Evolutionary conservation across 768 basidiomycete genomes (phyloP).

Genomic region (Cytidiella melzeri): DNA sequence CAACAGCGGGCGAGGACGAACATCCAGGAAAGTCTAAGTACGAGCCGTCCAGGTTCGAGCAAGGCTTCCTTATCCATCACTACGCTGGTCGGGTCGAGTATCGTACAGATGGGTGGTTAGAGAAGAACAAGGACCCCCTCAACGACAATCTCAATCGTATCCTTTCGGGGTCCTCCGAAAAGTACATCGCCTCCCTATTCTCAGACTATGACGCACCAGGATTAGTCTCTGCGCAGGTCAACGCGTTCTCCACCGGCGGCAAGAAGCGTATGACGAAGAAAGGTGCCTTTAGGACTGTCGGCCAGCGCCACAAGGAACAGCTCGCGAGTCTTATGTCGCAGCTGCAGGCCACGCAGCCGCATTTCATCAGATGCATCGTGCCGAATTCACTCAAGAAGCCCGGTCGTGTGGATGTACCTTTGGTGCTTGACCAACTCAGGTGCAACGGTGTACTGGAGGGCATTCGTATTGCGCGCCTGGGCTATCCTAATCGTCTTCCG

Average conservation of each 20-base stretch:
- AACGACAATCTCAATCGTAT: constrained; percentile 94
- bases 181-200: constrained; percentile 79
- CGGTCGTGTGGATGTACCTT: constrained; percentile 84
- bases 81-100: constrained; percentile 98
- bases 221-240: constrained; percentile 29
- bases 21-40: constrained; percentile 84
- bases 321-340: constrained; percentile 87
- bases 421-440: constrained; percentile 92
- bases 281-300: constrained; percentile 95
- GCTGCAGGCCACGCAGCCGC: constrained; percentile 89
- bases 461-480: constrained; percentile 93
- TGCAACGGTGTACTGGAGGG: constrained; percentile 99
- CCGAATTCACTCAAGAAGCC: constrained; percentile 91
- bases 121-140: constrained; percentile 99
- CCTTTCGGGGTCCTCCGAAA: constrained; percentile 74
- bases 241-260: constrained; percentile 35
- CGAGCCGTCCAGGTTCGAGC: constrained; percentile 79
- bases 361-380: constrained; percentile 97
- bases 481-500: constrained; percentile 94
- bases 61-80: constrained; percentile 92
- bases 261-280: constrained; percentile 84
- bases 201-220: constrained; percentile 60
- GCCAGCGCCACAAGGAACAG: constrained; percentile 94
- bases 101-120: constrained; percentile 92
- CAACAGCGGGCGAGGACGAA: constrained; percentile 34